Percentiles rank a stretch among this genome's conserved stretches.
Conservation (phyloP, 2,329 filamentous ascomycete species). For the Ascochyta viciae-villosae region DNA sequence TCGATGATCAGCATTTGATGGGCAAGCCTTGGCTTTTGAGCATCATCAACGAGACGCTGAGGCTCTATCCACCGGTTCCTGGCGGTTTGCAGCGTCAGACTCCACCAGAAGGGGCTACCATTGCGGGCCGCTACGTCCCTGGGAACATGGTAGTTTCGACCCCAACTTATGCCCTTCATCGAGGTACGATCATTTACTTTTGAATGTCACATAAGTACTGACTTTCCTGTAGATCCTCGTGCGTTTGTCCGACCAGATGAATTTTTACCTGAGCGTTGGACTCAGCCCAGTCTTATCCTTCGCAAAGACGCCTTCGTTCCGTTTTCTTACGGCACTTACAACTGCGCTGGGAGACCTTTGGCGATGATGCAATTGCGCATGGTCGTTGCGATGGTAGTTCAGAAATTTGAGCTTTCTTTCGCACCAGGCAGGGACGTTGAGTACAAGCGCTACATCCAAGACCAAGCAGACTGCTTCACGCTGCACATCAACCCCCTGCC, state of each 20-base stretch:
- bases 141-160: conserved; percentile 29
- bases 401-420: conserved; percentile 15
- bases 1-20: conserved; percentile 10
- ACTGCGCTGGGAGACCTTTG: conserved; percentile 60
- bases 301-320: conserved; percentile 68
- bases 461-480: conserved; percentile 25
- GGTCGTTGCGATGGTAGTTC: conserved; percentile 9
- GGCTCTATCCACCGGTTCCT: conserved; percentile 28
- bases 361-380: conserved; percentile 24
- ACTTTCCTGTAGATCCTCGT: conserved; percentile 13
- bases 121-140: conserved; percentile 28
- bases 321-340: conserved; percentile 69
- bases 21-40: conserved; percentile 22
- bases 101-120: conserved; percentile 30
- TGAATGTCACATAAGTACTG: not conserved
- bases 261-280: conserved; percentile 29
- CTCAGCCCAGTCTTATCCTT: conserved; percentile 17
- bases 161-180: conserved; percentile 21
- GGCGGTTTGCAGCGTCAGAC: conserved; percentile 30
- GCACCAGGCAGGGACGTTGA: conserved; percentile 5
- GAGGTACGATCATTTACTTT: not conserved
- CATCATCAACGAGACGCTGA: conserved; percentile 28
- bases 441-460: conserved; percentile 11
- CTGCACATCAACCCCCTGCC: conserved; percentile 18
- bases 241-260: conserved; percentile 23